Evolutionary conservation across 2,329 filamentous ascomycete genomes (phyloP).

Genomic region (Beauveria medogensis): DNA sequence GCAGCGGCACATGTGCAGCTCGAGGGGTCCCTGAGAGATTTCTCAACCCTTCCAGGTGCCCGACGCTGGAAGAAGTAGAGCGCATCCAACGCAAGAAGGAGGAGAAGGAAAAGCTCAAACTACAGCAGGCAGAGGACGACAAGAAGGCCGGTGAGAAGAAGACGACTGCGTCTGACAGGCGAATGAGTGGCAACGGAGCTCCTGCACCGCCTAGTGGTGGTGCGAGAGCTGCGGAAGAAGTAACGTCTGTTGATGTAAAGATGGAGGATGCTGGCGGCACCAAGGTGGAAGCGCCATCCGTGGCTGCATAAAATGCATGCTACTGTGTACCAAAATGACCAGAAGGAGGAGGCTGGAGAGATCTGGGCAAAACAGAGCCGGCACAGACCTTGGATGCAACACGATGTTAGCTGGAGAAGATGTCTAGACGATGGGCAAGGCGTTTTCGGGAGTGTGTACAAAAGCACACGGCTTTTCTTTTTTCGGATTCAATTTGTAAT

Average conservation of each 20-base stretch:
- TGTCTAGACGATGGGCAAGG: neutral
- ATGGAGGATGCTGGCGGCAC: neutral
- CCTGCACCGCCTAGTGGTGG: neutral
- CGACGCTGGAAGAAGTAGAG: conserved; percentile 17
- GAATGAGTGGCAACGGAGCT: neutral
- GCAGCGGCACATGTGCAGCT: conserved; percentile 55
- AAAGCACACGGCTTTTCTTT: neutral
- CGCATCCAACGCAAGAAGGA: conserved; percentile 15
- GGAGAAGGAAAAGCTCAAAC: conserved; percentile 13
- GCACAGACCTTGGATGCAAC: neutral
- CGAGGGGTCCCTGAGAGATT: conserved; percentile 77
- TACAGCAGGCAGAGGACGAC: conserved; percentile 9
- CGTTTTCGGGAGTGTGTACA: neutral
- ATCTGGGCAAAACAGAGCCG: neutral
- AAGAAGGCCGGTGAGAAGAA: conserved; percentile 14
- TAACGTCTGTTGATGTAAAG: neutral
- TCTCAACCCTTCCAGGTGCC: conserved; percentile 27
- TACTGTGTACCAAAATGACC: neutral
- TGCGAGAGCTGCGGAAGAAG: neutral
- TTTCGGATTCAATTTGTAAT: neutral
- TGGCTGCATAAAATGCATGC: neutral
- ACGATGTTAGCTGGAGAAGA: neutral
- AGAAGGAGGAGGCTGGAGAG: neutral
- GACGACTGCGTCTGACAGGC: neutral
- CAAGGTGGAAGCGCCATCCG: neutral